Evolutionary conservation across 805 yeast genomes (phyloP).

Genomic region (Candida suzukii): DNA sequence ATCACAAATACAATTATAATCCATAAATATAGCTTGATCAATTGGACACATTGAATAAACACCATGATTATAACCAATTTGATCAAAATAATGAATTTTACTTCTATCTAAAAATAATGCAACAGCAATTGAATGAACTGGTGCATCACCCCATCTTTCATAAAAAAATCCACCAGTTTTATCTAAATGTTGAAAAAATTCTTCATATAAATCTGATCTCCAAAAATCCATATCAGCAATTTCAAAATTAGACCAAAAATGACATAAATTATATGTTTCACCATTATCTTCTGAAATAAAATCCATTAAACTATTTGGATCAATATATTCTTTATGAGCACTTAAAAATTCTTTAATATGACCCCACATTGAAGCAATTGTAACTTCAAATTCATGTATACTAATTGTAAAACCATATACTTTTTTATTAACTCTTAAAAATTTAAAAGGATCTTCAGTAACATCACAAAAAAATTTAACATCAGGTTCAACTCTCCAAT

Average conservation of each 20-base stretch:
- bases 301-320: conserved; percentile 46
- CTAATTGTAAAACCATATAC: conserved; percentile 63
- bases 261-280: conserved; percentile 63
- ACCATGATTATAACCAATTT: conserved; percentile 67
- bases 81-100: conserved; percentile 64
- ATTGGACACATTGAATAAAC: conserved; percentile 39
- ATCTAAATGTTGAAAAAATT: conserved; percentile 59
- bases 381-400: conserved; percentile 52
- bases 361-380: conserved; percentile 56
- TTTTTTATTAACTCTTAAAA: conserved; percentile 47
- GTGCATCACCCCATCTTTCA: conserved; percentile 94
- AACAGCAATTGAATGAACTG: conserved; percentile 77
- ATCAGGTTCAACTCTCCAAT: conserved; percentile 76
- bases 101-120: conserved; percentile 48
- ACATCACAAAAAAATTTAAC: conserved; percentile 55
- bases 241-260: conserved; percentile 79
- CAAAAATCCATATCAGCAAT: conserved; percentile 66
- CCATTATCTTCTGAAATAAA: conserved; percentile 62
- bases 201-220: conserved; percentile 48
- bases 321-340: conserved; percentile 32
- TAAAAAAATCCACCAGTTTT: conserved; percentile 71
- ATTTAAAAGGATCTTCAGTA: conserved; percentile 53
- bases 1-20: conserved; percentile 31
- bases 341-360: conserved; percentile 39
- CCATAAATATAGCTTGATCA: conserved; percentile 18